Evolutionary conservation across 208 protist genomes (phyloP), one percentile per base, ranked within the genome.

Genomic region (Acanthamoeba culbertsoni): DNA sequence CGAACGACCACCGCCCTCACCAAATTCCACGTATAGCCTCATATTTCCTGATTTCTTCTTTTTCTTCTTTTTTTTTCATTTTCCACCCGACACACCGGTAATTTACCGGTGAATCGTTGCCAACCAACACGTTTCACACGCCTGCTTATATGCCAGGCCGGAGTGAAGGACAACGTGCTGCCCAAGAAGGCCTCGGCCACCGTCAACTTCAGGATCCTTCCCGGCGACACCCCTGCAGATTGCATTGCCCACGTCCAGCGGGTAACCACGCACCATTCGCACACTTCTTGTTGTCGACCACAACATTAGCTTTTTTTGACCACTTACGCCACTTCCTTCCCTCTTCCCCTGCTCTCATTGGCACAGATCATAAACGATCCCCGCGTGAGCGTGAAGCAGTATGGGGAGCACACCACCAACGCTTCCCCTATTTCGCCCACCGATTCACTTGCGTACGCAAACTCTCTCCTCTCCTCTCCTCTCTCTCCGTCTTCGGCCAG

Each of bases 201-300:
- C 90, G 75, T 95, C 46, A 93, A 82, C 55, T 92, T 92, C 63
- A 28, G 94, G 33, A 93, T 95, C 12, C 57, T 94, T 1, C 63
- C 45, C n/a, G 94, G 94, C 0, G 63, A 93, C 20, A 77, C 55
- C 12, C 23, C 68, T 5, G n/a, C 37, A 2, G 84, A 63, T n/a
- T 53, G 90, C 28, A 26, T 91, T 7, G 55, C 48, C 16, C 28
- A 90, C 45, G 48, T 94, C n/a, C 26, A 51, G 3, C 12, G 26
- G 20, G 28, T 94, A 4, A 28, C 55, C 16, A 14, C 14, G 26
- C 12, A 26, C 55, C 26, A 33, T 28, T 28, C 26, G n/a, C 55
- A 28, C 14, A 63, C 55, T 20, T 28, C n/a, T n/a, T n/a, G n/a
- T 23, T 55, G 48, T 55, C 18, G 48, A 8, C 48, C 48, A 23